phyloP scores from a whole-genome alignment of 345 rosid species.

The Acer campestre region DNA sequence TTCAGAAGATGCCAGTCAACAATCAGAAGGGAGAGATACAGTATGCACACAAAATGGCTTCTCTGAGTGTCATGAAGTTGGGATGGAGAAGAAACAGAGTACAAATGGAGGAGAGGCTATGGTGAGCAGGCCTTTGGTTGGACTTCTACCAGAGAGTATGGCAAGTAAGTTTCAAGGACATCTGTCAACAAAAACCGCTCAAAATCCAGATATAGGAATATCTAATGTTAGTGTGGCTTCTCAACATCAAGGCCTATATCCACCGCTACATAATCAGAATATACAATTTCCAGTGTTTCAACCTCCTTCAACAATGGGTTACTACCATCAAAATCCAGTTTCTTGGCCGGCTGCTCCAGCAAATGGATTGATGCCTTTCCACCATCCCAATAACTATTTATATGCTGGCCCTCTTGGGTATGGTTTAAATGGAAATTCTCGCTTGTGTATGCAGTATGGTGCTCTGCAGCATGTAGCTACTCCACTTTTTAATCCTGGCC shows the following conservation, averaged over 20 bases:
- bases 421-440: conserved; percentile 64
- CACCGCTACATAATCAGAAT: conserved; percentile 58
- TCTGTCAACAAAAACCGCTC: conserved; percentile 33
- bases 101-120: conserved; percentile 34
- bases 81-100: conserved; percentile 33
- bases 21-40: conserved; percentile 58
- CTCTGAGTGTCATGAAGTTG: conserved; percentile 43
- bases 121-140: conserved; percentile 33
- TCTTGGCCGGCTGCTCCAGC: conserved; percentile 75
- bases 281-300: conserved; percentile 60
- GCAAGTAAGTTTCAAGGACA: conserved; percentile 38
- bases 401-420: conserved; percentile 63
- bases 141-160: conserved; percentile 33
- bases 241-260: conserved; percentile 50
- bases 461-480: conserved; percentile 50
- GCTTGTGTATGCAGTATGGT: conserved; percentile 67
- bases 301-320: conserved; percentile 69
- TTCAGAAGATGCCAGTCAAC: conserved; percentile 76
- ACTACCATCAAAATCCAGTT: conserved; percentile 79
- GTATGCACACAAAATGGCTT: conserved; percentile 38
- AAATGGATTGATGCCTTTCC: conserved; percentile 57
- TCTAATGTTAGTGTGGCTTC: conserved; percentile 38
- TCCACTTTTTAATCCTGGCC: conserved; percentile 47
- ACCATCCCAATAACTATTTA: conserved; percentile 62
- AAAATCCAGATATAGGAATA: conserved; percentile 42